Base-by-base conservation (phyloP, 805 yeast genomes). In the Spathaspora arborariae region DNA sequence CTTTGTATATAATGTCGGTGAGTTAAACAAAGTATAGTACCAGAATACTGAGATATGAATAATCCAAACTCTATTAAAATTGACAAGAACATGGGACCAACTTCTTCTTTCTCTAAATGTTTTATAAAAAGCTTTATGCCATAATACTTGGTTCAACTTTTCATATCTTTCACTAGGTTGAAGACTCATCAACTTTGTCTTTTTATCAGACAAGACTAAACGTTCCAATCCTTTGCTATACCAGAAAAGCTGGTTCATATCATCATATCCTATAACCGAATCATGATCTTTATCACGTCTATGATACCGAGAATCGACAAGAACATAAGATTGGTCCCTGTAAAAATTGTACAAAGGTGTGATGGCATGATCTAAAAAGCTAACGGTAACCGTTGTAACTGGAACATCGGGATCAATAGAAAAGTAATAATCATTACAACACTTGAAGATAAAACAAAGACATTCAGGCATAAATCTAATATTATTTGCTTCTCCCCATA, bases 401-500 rank as follows among this genome's bases (percentile, higher is more conserved):
- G 72, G 55, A 16, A 42, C 54, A 22, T 59, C 60, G 8, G 63
- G 44, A 47, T 72, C 74, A 13, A 77, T 59, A 0, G 83, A 74
- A 52, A 77, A 78, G 54, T 75, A 84, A 53, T 76, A 76, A 56
- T 85, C 91, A 41, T 78, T 76, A 42, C 95, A 88, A 55, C 95
- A 84, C 57, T 88, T 87, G 69, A 83, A 88, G 20, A 89, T 79
- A 54, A 90, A 89, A 51, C 95, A 88, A 19, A 89, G 60, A 56
- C 96, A 88, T 59, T 89, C 97, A 0, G 97, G 96, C 81, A 89
- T 83, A 56, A 86, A 89, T 51, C 97, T 73, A 2, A 89, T 60
- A 55, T 88, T 90, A 57, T 86, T 88, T 0, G 96, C 89, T 60
- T 89, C 97, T 0, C 96, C 95, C 97, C 97, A 89, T 51, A 88